phyloP scores from a whole-genome alignment of 202 grass and related monocot species.

The Sporobolus alterniflorus region DNA sequence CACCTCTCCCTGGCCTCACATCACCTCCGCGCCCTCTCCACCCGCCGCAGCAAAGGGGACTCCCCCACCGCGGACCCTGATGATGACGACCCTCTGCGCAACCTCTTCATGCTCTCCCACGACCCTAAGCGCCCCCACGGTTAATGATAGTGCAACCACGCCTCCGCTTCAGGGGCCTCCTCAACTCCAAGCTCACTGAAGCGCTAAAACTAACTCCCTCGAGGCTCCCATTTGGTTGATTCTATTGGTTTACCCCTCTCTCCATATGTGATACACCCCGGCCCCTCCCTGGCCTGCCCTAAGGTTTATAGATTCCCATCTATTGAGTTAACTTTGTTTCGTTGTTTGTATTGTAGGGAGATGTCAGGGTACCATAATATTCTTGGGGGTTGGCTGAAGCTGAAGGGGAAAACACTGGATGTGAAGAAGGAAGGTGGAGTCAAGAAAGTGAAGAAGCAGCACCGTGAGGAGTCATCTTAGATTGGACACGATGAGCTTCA shows the following conservation, averaged over 20 bases:
- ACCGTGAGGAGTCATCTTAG: slow-evolving; percentile 48
- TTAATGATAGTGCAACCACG: slow-evolving; percentile 88
- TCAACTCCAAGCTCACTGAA: slow-evolving; percentile 82
- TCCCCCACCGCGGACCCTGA: slow-evolving; percentile 47
- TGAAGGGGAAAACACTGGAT: slow-evolving; percentile 93
- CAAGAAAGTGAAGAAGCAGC: slow-evolving; percentile 75
- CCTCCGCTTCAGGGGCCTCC: slow-evolving; percentile 68
- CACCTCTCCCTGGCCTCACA: not conserved
- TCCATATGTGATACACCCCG: too few species aligned
- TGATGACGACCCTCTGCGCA: slow-evolving; percentile 33
- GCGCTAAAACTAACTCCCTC: slow-evolving; percentile 90
- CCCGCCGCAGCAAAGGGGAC: slow-evolving; percentile 48
- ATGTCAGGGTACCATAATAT: slow-evolving; percentile 95
- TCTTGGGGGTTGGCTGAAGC: slow-evolving; percentile 79
- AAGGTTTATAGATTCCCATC: too few species aligned
- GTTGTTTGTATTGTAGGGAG: slow-evolving; percentile 4
- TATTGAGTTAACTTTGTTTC: too few species aligned
- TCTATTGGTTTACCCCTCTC: too few species aligned
- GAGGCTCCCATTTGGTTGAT: too few species aligned
- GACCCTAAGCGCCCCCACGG: slow-evolving; percentile 63
- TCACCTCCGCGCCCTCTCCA: slow-evolving; percentile 49
- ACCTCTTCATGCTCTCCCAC: slow-evolving; percentile 61
- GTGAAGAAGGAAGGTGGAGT: slow-evolving; percentile 85
- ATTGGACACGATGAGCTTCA: slow-evolving; percentile 41
- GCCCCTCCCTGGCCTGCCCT: too few species aligned